Evolutionary conservation across 768 basidiomycete genomes (phyloP), one percentile per base, ranked within the genome.

Genomic region (Hericium erinaceus): DNA sequence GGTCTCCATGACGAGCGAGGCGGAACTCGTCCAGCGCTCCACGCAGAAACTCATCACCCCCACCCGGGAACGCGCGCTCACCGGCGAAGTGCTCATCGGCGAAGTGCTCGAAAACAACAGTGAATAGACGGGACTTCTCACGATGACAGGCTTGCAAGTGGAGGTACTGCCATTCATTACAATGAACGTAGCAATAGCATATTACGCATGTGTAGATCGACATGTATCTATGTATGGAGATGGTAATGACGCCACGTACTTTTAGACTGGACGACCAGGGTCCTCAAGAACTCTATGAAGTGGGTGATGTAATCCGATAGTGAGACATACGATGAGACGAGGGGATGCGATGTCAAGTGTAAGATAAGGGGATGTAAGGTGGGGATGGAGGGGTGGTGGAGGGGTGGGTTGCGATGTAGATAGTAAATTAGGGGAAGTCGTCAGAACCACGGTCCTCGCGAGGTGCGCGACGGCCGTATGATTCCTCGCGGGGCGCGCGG

Each of bases 1-100:
- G 56, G 76, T 77, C 15, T 72, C 86, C 16, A 92, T 92, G 91
- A 77, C 89, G 13, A 75, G 77, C 62, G 90, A 92, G 69, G 79
- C 76, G 37, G 69, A 66, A 53, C 70, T 89, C 62, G 78, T 79
- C 61, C 67, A 67, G 48, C 59, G 66, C 54, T 68, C 61, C 55
- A 66, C 56, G 60, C 68, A 63, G 22, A 50, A 61, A 10, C 39
- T 54, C 10, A 55, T 54, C 13, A 55, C 62, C 13, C 28, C 50
- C 15, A 55, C 57, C 8, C 51, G 58, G 1, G 62, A 63, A 38
- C 55, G 62, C 16, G 62, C 61, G 46, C 57, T 63, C 3, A 57
- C 52, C 24, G 40, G 41, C 48, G 60, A 55, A 40, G 61, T 26
- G 26, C 26, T 26, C 5, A 26, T 26, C 24, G 40, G 41, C 48